Percentiles rank a stretch among this genome's conserved stretches.
Evolutionary conservation across 441 rosid species (phyloP).

Genomic region (Gossypium gossypioides): DNA sequence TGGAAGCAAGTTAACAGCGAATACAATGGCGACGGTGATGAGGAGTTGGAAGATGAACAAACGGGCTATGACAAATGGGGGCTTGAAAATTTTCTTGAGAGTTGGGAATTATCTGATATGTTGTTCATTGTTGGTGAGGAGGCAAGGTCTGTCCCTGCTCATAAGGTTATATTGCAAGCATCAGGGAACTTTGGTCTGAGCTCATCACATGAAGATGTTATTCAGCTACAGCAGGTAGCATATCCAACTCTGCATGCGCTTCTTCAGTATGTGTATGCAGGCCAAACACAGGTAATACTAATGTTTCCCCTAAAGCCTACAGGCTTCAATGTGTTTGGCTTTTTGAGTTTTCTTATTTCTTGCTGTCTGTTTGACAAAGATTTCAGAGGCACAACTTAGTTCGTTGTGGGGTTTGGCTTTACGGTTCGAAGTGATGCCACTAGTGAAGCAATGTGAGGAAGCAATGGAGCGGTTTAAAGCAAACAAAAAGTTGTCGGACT

Average conservation of each 20-base stretch:
- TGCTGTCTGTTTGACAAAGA: constrained; percentile 30
- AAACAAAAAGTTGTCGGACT: constrained; percentile 42
- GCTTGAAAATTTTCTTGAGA: constrained; percentile 68
- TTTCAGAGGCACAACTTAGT: constrained; percentile 60
- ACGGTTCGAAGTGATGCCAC: constrained; percentile 58
- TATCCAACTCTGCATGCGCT: constrained; percentile 68
- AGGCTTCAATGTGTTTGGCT: not conserved
- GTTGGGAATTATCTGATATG: constrained; percentile 66
- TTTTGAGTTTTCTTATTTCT: not conserved
- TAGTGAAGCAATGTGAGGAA: constrained; percentile 78
- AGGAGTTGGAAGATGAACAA: constrained; percentile 35
- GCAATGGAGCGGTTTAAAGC: constrained; percentile 40
- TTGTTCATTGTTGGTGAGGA: constrained; percentile 61
- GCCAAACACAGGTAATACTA: constrained; percentile 58
- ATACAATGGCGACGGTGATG: constrained; percentile 44
- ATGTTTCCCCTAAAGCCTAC: not conserved
- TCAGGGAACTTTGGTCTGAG: constrained; percentile 60
- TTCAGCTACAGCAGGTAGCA: constrained; percentile 39
- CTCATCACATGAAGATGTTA: constrained; percentile 34
- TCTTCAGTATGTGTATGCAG: constrained; percentile 71
- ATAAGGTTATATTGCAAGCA: constrained; percentile 74
- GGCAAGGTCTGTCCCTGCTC: constrained; percentile 67
- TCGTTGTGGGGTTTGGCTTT: constrained; percentile 49
- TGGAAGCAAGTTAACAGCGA: constrained; percentile 85
- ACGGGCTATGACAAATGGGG: constrained; percentile 64